Evolutionary conservation across 345 rosid genomes (phyloP).

Genomic region (Conringia planisiliqua): DNA sequence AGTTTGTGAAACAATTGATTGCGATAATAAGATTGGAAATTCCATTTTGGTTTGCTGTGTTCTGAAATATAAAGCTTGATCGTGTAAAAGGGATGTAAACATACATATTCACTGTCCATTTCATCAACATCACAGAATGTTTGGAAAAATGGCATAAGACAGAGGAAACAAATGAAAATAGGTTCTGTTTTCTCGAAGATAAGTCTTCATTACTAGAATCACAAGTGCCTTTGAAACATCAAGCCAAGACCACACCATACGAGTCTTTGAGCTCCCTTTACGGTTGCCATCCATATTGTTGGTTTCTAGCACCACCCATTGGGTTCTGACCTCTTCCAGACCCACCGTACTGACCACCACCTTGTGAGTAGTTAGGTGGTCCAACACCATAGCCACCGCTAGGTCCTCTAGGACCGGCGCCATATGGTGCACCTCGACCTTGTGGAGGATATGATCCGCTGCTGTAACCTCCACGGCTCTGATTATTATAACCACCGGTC

Average conservation of each 20-base stretch:
- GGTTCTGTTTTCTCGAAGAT: neutral
- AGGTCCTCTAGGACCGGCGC: slow-evolving; percentile 63
- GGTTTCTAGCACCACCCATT: slow-evolving; percentile 88
- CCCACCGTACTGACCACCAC: slow-evolving; percentile 64
- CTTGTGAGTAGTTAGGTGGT: slow-evolving; percentile 73
- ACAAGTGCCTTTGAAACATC: slow-evolving; percentile 7
- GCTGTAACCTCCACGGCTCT: slow-evolving; percentile 61
- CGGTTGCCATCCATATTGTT: slow-evolving; percentile 83
- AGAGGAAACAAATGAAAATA: slow-evolving; percentile 22
- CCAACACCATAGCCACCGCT: slow-evolving; percentile 65
- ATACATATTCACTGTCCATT: slow-evolving; percentile 35
- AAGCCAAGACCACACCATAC: slow-evolving; percentile 4
- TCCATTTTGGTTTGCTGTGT: slow-evolving; percentile 47
- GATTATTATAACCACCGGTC: slow-evolving; percentile 49
- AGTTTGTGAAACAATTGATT: slow-evolving; percentile 13
- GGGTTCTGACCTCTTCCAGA: slow-evolving; percentile 76
- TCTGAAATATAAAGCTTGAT: neutral
- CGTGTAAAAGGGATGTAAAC: slow-evolving; percentile 36
- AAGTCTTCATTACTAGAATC: slow-evolving; percentile 5
- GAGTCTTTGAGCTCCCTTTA: slow-evolving; percentile 20
- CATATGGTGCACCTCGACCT: slow-evolving; percentile 79
- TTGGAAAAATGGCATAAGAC: slow-evolving; percentile 47
- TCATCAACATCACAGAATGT: slow-evolving; percentile 66
- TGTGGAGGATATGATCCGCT: slow-evolving; percentile 79
- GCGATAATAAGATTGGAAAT: slow-evolving; percentile 33